Base-by-base conservation (phyloP, 2,329 filamentous ascomycete genomes). In the Fulvia fulva region DNA sequence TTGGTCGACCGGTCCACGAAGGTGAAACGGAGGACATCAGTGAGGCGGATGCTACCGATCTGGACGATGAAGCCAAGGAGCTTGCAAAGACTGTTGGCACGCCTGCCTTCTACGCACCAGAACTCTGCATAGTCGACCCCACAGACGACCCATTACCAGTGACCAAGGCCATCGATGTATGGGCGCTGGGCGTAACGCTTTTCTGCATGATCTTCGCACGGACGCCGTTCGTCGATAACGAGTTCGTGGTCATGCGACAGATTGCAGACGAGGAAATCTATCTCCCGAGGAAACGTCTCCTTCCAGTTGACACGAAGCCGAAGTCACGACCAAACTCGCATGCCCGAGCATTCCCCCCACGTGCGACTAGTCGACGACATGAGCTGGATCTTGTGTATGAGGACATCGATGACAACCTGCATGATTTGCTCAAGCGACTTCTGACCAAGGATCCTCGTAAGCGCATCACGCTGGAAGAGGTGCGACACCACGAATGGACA, bases 31-130 rank as follows among this genome's bases (percentile, higher is more conserved):
- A 95, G 67, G 83, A 86, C 37, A 87, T 72, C 52, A 70, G 90
- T 58, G 88, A 91, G 58, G 75, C 87, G 77, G 92, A 97, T 72
- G 89, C 90, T 11, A 86, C 85, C 43, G 90, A 96, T 68, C 86
- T 96, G 58, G 68, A 70, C 50, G 92, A 97, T 67, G 91, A 97
- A 71, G 92, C 96, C 62, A 85, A 96, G 60, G 94, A 97, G 72
- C 80, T 99, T n/a, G 93, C 94, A 60, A 97, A 97, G 79, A 97
- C 94, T 1, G 94, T 97, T 5, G 94, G 94, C 53, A 99, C 94
- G 0, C 94, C 94, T 5, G 94, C 93, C 1, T 99, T 99, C 76
- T 99, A 97, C 71, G 94, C 94, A 1, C 94, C 94, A 3, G 94
- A 99, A 73, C 81, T 99, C 37, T 99, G 94, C 76, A 94, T 92